Evolutionary conservation across 2,329 filamentous ascomycete genomes (phyloP), one percentile per base, ranked within the genome.

Genomic region (Xylaria multiplex): DNA sequence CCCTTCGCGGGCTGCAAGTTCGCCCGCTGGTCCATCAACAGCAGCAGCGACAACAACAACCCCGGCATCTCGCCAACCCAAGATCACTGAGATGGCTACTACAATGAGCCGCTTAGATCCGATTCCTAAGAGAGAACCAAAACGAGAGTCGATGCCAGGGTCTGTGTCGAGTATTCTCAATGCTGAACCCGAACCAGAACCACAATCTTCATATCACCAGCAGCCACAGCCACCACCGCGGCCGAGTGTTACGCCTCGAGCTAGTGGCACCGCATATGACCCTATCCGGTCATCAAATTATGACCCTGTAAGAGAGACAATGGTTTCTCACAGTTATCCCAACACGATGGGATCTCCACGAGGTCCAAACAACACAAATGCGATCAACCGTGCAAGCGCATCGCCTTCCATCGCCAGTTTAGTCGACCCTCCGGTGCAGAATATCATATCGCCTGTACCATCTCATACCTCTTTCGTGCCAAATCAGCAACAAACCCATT

Each of bases 351-450:
- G 81, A 37, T 88, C 86, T 7, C 86, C 86, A n/a, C 82, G 84
- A 53, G 79, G 77, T 3, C 79, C 80, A 48, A 59, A 59, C 19
- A 72, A 54, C 13, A 70, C 67, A 13, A 73, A 79, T 56, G 57
- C 80, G 3, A 74, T 86, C 60, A 90, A 91, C 78, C 88, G 91
- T 61, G 91, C 92, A n/a, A 95, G 92, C 76, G 91, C 91, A 45
- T 97, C 95, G 4, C 94, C 95, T 1, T 95, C 95, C 2, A 97
- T 97, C 71, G 91, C 93, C 6, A 97, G 93, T 79, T 85, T 97
- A 64, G 92, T 97, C 57, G 93, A 97, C 71, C 91, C 90, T 40
- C 86, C 86, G 9, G 79, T 82, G 52, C 82, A 79, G 53, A 71
- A 69, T 62, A 76, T 79, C 27, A 77, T 78, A 27, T 82, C 80